Percentiles rank a stretch among this genome's conserved stretches.
Conservation (phyloP, 1,139 yeast species). For the Kodamaea plutei region DNA sequence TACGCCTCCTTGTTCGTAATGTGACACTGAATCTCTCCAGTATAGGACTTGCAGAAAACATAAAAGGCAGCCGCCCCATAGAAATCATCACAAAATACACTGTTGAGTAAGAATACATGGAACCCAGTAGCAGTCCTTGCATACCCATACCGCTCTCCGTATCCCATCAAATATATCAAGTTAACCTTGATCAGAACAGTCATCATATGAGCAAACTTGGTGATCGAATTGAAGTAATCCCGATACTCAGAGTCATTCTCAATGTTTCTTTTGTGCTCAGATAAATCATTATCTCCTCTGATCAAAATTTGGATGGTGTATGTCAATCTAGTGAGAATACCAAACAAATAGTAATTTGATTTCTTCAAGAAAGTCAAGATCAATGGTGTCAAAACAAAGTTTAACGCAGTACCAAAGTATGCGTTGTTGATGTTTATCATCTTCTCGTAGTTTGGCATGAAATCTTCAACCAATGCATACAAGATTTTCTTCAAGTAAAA, state of each 20-base stretch:
- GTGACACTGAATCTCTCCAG: constrained; percentile 10
- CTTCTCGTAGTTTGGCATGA: constrained; percentile 14
- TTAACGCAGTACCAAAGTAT: constrained; percentile 10
- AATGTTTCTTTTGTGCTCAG: constrained; percentile 12
- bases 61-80: constrained; percentile 9
- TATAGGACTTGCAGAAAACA: constrained; percentile 9
- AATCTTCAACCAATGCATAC: constrained; percentile 12
- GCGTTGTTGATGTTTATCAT: constrained; percentile 12
- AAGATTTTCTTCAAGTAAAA: constrained; percentile 16
- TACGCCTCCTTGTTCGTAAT: constrained; percentile 10
- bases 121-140: constrained; percentile 12
- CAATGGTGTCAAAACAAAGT: constrained; percentile 15
- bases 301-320: constrained; percentile 10
- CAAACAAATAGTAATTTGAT: constrained; percentile 13
- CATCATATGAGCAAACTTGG: constrained; percentile 13
- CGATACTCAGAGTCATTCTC: constrained; percentile 10
- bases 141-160: constrained; percentile 16
- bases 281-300: constrained; percentile 10
- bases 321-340: constrained; percentile 14
- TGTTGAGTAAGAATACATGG: constrained; percentile 6
- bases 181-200: constrained; percentile 15
- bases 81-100: constrained; percentile 10
- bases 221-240: constrained; percentile 11
- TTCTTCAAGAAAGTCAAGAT: constrained; percentile 13
- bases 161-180: constrained; percentile 12